Conservation (phyloP, 805 yeast species). For the Candida patagonica region DNA sequence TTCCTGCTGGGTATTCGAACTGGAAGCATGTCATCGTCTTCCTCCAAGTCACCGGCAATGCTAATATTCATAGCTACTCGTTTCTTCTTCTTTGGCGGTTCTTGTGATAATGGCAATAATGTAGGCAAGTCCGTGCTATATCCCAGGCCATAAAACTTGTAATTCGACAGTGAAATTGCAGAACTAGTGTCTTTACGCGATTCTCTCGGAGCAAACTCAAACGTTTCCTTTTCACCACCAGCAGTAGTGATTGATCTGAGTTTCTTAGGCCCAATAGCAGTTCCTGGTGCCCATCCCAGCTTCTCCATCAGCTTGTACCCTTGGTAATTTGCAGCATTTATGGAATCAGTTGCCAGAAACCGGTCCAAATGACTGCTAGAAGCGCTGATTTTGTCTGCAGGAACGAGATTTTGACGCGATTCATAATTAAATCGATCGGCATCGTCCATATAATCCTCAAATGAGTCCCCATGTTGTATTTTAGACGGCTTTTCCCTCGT, state of each 20-base stretch:
- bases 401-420: slow-evolving; percentile 12
- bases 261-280: slow-evolving; percentile 67
- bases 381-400: slow-evolving; percentile 8
- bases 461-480: not conserved
- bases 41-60: slow-evolving; percentile 18
- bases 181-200: not conserved
- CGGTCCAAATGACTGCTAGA: slow-evolving; percentile 1
- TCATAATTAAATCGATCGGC: slow-evolving; percentile 23
- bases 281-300: slow-evolving; percentile 77
- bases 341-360: not conserved
- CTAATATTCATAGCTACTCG: slow-evolving; percentile 17
- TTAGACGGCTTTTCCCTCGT: slow-evolving; percentile 12
- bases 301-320: slow-evolving; percentile 63
- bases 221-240: slow-evolving; percentile 6
- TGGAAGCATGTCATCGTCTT: slow-evolving; percentile 14
- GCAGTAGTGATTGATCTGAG: slow-evolving; percentile 41
- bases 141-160: slow-evolving; percentile 16
- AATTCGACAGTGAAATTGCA: not conserved
- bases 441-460: slow-evolving; percentile 28
- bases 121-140: slow-evolving; percentile 10
- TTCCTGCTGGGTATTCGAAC: not conserved
- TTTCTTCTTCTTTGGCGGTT: slow-evolving; percentile 9
- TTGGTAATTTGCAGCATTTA: not conserved
- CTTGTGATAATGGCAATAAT: not conserved
- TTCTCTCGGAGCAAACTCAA: slow-evolving; percentile 15